Evolutionary conservation across 306 rosid species (phyloP).

Genomic region (Lagenaria siceraria): DNA sequence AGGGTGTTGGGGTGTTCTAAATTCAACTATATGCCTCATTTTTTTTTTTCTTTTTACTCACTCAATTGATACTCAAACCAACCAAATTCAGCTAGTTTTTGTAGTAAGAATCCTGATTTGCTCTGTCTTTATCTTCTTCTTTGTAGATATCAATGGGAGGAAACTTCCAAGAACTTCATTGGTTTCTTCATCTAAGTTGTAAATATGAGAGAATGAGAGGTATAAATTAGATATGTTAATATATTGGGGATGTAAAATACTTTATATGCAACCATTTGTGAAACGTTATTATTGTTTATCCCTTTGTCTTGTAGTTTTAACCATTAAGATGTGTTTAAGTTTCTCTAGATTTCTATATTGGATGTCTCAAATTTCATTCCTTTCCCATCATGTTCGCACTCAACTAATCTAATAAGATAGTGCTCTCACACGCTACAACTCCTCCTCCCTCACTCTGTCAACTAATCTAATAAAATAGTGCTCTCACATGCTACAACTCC

Average conservation of each 20-base stretch:
- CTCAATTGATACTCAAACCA: not conserved
- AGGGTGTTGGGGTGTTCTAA: constrained; percentile 74
- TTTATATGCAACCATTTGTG: not conserved
- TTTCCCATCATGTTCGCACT: no score
- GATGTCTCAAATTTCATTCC: no score
- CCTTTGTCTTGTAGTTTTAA: not conserved
- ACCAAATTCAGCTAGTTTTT: not conserved
- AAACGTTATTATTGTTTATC: not conserved
- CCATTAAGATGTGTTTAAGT: no score
- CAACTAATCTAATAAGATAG: no score
- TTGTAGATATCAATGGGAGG: not conserved
- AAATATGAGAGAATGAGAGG: not conserved
- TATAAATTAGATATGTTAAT: not conserved
- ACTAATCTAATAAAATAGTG: no score
- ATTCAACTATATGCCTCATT: constrained; percentile 18
- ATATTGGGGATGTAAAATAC: not conserved
- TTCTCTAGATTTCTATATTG: no score
- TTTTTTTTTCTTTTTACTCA: not conserved
- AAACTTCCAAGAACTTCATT: constrained; percentile 3
- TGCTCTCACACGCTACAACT: no score
- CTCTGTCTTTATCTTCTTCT: not conserved
- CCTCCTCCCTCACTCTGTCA: no score
- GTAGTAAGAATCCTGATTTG: not conserved
- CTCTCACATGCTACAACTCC: no score
- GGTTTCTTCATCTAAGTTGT: constrained; percentile 16